Percentiles rank a stretch among this genome's conserved stretches.
These are phyloP conservation scores for Crataegus laevigata DNA, from an alignment of 306 rosid species.

Conservation along the genomic window DNA sequence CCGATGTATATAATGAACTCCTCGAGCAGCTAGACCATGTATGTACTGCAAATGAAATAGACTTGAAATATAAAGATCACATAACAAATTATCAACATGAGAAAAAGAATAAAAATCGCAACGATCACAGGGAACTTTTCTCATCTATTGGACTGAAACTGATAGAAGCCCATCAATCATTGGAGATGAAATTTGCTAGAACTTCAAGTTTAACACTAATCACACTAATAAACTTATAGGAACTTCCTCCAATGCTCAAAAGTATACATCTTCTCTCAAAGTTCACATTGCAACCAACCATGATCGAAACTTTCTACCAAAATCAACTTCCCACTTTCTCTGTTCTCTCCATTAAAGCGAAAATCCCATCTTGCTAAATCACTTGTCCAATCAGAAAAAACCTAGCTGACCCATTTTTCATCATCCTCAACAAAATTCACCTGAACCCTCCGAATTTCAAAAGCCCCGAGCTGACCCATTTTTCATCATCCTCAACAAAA, in stretches of 20 bases:
- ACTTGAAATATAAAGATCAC: conserved; percentile 5
- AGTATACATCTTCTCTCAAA: conserved; percentile 20
- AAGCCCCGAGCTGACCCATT: not conserved
- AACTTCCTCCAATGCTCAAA: conserved; percentile 11
- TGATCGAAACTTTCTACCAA: conserved; percentile 19
- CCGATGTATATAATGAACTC: conserved; percentile 89
- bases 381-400: not conserved
- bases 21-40: conserved; percentile 95
- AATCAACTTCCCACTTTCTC: conserved; percentile 3
- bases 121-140: not conserved
- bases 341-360: not conserved
- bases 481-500: not conserved
- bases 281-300: conserved; percentile 19
- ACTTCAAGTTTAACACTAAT: not conserved
- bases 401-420: not conserved
- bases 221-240: not conserved
- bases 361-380: not conserved
- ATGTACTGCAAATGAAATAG: conserved; percentile 55
- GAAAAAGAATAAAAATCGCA: not conserved
- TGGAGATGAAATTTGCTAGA: not conserved
- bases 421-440: not conserved
- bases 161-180: not conserved
- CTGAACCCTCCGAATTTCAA: not conserved
- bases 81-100: not conserved
- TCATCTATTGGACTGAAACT: not conserved